Percentiles rank a stretch among this genome's conserved stretches.
Evolutionary conservation across 2,329 filamentous ascomycete genomes (phyloP).

Genomic region (Trichoderma asperellum): DNA sequence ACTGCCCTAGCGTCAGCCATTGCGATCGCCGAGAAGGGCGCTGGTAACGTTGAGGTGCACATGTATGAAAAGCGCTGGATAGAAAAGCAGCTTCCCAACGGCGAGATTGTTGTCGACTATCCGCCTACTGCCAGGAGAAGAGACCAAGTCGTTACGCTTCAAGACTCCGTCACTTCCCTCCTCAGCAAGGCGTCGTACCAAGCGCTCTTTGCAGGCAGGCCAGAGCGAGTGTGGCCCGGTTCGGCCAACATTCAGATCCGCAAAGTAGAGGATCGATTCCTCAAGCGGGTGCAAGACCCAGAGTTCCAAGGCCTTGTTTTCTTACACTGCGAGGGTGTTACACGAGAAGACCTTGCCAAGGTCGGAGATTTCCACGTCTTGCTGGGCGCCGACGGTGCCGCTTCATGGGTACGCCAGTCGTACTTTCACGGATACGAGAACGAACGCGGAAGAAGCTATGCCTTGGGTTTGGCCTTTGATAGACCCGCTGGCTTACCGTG

Average conservation of each 20-base stretch:
- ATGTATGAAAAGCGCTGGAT: constrained; percentile 44
- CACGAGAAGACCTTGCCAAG: constrained; percentile 37
- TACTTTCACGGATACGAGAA: constrained; percentile 44
- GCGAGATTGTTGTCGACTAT: constrained; percentile 37
- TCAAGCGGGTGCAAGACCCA: constrained; percentile 41
- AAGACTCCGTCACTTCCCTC: constrained; percentile 41
- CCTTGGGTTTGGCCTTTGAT: constrained; percentile 43
- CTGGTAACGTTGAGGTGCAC: constrained; percentile 40
- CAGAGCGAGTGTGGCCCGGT: constrained; percentile 44
- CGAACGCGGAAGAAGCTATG: constrained; percentile 42
- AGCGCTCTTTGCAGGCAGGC: constrained; percentile 40
- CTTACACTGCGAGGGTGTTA: constrained; percentile 40
- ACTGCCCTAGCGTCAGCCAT: constrained; percentile 42
- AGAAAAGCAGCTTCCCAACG: constrained; percentile 29
- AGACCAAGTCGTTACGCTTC: constrained; percentile 44
- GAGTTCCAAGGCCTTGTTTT: constrained; percentile 41
- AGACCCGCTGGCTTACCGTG: constrained; percentile 41
- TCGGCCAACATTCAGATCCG: constrained; percentile 46
- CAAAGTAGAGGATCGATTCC: constrained; percentile 45
- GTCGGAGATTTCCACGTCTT: constrained; percentile 44
- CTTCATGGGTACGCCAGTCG: constrained; percentile 42
- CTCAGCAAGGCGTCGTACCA: constrained; percentile 37
- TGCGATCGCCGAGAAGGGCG: constrained; percentile 42
- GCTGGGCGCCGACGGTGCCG: constrained; percentile 43
- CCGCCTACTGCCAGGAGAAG: constrained; percentile 39